Evolutionary conservation across 768 basidiomycete species (phyloP).

Genomic region (Boletus eberwhitei): DNA sequence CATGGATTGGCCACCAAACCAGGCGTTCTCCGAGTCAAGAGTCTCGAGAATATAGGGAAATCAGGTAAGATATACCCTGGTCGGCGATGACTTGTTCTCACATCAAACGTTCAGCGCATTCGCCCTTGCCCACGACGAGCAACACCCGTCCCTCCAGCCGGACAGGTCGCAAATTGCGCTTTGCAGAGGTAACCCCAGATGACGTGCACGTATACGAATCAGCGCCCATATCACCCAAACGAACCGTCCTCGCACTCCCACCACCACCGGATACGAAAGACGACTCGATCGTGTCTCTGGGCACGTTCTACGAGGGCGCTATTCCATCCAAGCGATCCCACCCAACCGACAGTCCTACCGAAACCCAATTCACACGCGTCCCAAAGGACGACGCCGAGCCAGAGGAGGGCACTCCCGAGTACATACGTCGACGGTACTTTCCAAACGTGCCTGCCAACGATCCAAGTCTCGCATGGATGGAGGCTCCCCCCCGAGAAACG

Average conservation of each 20-base stretch:
- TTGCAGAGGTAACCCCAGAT: slow-evolving; percentile 69
- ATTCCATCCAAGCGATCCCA: slow-evolving; percentile 12
- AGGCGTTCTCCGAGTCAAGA: slow-evolving; percentile 29
- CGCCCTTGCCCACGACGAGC: slow-evolving; percentile 42
- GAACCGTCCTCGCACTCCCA: slow-evolving; percentile 52
- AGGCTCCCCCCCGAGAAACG: slow-evolving; percentile 17
- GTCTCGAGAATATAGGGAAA: slow-evolving; percentile 26
- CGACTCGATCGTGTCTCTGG: slow-evolving; percentile 32
- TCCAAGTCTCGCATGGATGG: slow-evolving; percentile 81
- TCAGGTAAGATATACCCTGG: slow-evolving; percentile 11
- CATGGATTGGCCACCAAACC: slow-evolving; percentile 19
- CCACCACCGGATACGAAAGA: slow-evolving; percentile 30
- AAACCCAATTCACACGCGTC: background rate
- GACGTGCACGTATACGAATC: slow-evolving; percentile 85
- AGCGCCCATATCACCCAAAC: slow-evolving; percentile 72
- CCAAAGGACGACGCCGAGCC: slow-evolving; percentile 28
- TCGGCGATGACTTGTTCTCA: background rate
- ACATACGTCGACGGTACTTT: slow-evolving; percentile 82
- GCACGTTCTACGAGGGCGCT: slow-evolving; percentile 35
- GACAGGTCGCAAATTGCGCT: slow-evolving; percentile 57
- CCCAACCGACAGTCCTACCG: background rate
- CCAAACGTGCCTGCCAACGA: slow-evolving; percentile 65
- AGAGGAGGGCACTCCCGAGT: slow-evolving; percentile 75
- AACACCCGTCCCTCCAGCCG: slow-evolving; percentile 60
- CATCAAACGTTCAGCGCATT: slow-evolving; percentile 31